Base-by-base conservation (phyloP, 2,329 filamentous ascomycete genomes). In the Elsinoe fawcettii region DNA sequence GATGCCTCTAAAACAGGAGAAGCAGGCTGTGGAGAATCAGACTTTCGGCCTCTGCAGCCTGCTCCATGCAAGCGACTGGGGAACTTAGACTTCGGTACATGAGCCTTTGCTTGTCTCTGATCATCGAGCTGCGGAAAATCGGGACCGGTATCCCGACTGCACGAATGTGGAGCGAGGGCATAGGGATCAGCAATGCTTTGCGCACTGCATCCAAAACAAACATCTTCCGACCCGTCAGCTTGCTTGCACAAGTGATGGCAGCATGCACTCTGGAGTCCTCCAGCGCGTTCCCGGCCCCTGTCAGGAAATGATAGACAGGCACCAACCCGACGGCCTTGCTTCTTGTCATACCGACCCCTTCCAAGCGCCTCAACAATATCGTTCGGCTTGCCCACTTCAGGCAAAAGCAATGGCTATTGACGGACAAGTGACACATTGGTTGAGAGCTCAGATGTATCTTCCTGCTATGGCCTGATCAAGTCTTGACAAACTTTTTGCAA, bases 51-150 rank as follows among this genome's bases (percentile, higher is more conserved):
- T 49, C 22, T 44, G 39, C 39, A 22, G 39, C 39, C 22, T 5
- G 16, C 16, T 23, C 18, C 44, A 49, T 49, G 44, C 46, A 51
- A 32, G 27, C 46, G 23, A 32, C 46, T 51, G 46, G 46, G 46
- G 46, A 18, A 18, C 16, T 14, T 51, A 51, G 46, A 51, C 46
- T 34, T 51, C 11, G 46, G 46, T 34, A 51, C 46, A 51, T 51
- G 44, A 25, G 23, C 43, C 5, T 20, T 47, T 47, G 43, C 43
- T 47, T 47, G 44, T 49, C 44, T 49, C 44, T 30, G 20, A 46
- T 27, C 41, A 12, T 46, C 20, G 20, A 46, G 9, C 41, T 46
- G 41, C 20, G 41, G 41, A 11, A 46, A 5, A 4, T 25, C 41
- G 41, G 41, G 34, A 30, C 34, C 6, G 4, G 34, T 37, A 12